Evolutionary conservation across 371 early-diverging fungal species (phyloP), one percentile per base, ranked within the genome.

Genomic region (Funneliformis caledonium): DNA sequence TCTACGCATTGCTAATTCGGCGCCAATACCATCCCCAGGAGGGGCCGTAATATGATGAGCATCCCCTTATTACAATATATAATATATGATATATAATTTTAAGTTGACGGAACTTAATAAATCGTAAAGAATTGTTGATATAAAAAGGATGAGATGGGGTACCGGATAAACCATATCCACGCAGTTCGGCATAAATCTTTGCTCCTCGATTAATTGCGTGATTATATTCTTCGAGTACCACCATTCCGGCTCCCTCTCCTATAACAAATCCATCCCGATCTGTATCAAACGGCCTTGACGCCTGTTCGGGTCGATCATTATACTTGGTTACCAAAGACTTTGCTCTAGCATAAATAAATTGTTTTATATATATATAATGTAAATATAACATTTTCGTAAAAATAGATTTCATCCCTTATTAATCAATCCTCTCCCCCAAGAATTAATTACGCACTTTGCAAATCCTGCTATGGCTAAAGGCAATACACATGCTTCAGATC

Each of bases 21-120:
- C 98, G 1, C 98, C 98, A 10, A 86, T 80, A 8, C 97, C 98
- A 82, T 94, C 92, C 4, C 89, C 89, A 0, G 95, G 95, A 0
- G 98, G 97, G 1, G 97, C 93, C 6, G 98, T 98, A 87, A 97
- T 96, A 84, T 98, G 98, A 84, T 95, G 88, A 2, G 94, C 97
- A 84, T 97, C 98, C 16, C 95, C 91, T 87, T 83, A 61, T 64
- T 26, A 47, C 50, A 12, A 42, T 37, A 37, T 37, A 2, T 37
- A 1, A 37, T 37, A 37, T 37, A 37, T 37, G n/a, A n/a, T n/a
- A 37, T 37, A 37, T 37, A 3, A 37, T 37, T 37, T 37, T 37
- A 37, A 37, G 37, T 37, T 37, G 37, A 37, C 37, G 3, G 37
- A 37, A 37, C 3, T 81, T 37, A 43, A 59, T n/a, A 4, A 65